These are phyloP conservation scores for Apiotrichum mycotoxinovorans DNA, from an alignment of 1,284 basidiomycete species.

Conservation along the genomic window DNA sequence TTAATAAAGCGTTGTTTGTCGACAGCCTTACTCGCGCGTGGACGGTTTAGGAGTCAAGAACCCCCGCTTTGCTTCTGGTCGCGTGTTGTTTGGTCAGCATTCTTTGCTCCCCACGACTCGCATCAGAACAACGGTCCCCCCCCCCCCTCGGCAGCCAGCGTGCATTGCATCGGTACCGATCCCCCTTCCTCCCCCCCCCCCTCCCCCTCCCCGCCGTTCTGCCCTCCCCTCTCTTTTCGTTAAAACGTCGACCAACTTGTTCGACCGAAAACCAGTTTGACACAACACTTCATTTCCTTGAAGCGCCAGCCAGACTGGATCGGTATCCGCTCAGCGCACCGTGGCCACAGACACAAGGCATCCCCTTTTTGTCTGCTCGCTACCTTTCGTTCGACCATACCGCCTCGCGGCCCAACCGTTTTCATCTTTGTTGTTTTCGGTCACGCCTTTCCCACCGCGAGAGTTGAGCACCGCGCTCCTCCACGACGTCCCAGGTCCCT, in stretches of 20 bases:
- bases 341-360: neutral
- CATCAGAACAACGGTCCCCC: too few relatives aligned
- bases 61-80: neutral
- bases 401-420: conserved; percentile 5
- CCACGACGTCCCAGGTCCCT: conserved; percentile 1
- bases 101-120: too few relatives aligned
- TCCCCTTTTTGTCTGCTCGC: neutral
- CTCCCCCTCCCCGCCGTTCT: too few relatives aligned
- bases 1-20: too few relatives aligned
- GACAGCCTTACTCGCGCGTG: neutral
- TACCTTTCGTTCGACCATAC: conserved; percentile 4
- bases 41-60: conserved; percentile 2
- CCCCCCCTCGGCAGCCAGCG: neutral
- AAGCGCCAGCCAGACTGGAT: neutral
- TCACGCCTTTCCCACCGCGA: conserved; percentile 5
- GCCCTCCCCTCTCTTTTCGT: too few relatives aligned
- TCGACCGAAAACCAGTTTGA: conserved; percentile 4
- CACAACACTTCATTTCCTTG: neutral
- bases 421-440: neutral
- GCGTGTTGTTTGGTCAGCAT: neutral
- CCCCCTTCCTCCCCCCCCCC: too few relatives aligned
- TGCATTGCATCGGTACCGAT: neutral
- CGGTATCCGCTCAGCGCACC: conserved; percentile 4
- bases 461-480: conserved; percentile 19
- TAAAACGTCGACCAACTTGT: too few relatives aligned